Base-by-base conservation (phyloP, 2,329 filamentous ascomycete genomes). In the Knoxdaviesia proteae region DNA sequence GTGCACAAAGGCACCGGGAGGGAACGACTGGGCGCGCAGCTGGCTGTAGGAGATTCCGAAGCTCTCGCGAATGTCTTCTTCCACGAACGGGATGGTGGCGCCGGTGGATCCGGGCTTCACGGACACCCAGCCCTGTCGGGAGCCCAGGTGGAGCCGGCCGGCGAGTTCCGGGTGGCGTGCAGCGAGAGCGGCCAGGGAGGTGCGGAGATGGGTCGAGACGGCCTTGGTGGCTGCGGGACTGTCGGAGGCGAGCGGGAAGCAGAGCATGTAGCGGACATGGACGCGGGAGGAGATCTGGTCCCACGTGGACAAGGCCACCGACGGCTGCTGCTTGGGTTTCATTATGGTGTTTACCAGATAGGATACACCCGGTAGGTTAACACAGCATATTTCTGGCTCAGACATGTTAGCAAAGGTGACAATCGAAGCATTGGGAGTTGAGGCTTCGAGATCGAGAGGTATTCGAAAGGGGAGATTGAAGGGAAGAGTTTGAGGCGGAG, bases 1-100 rank as follows among this genome's bases (percentile, higher is more conserved):
- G 30, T 51, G 50, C 10, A 58, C 53, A 46, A 58, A 58, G 0
- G 49, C 51, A 6, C 45, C 48, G 0, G 54, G 52, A 3, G 57
- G 53, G 43, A 59, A 60, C 5, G 48, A 50, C 29, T 47, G 48
- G 0, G 41, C 42, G 39, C 49, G 46, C 29, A 59, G 51, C 32
- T 55, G 49, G 3, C 45, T 42, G 40, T 56, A 60, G 1, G 47
- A 51, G 29, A 45, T 48, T 7, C 44, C 47, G 30, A 57, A 54
- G 2, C 43, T 41, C 3, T 44, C 39, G 6, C 46, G 34, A 8
- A 50, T 47, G 37, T 52, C 47, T 20, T 43, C 37, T 1, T 50
- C 44, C 7, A 47, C 45, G 9, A 54, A 49, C 1, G 50, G 50
- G n/a, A 54, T 53, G 6, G 31, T 32, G 38, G 46, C 43, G 6